These are phyloP conservation scores for Sicyos edulis DNA, from an alignment of 306 rosid species.

Conservation along the genomic window DNA sequence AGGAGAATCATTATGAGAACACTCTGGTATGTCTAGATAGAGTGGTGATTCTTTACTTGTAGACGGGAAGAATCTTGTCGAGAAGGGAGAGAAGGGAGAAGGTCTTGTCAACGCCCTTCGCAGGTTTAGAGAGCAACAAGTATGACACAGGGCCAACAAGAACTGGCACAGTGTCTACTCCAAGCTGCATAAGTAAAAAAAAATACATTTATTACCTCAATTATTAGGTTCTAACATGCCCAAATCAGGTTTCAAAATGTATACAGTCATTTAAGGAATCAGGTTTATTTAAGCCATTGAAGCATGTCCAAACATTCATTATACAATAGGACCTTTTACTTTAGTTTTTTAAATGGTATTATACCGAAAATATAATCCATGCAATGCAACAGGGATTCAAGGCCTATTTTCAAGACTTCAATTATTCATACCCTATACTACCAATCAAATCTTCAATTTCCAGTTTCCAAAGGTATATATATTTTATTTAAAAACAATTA, in stretches of 20 bases:
- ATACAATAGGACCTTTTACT: no score
- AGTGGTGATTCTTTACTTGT: conserved; percentile 39
- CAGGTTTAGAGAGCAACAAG: conserved; percentile 75
- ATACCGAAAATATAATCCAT: no score
- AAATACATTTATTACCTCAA: background rate
- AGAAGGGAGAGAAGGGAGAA: conserved; percentile 55
- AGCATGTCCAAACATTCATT: background rate
- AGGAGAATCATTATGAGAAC: conserved; percentile 1
- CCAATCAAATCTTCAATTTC: no score
- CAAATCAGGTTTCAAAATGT: background rate
- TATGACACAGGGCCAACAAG: conserved; percentile 80
- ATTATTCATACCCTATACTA: no score
- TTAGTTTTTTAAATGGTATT: no score
- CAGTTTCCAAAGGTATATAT: no score
- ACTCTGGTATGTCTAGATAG: background rate
- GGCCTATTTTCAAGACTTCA: no score
- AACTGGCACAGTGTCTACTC: conserved; percentile 68
- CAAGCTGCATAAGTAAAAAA: conserved; percentile 43
- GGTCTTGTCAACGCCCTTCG: conserved; percentile 62
- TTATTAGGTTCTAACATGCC: background rate
- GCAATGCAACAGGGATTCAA: no score
- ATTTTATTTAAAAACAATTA: background rate
- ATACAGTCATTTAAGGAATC: background rate
- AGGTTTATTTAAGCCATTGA: background rate
- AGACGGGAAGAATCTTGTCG: conserved; percentile 58